A percentile compares a stretch with the other conserved stretches of the same genome.
Conservation (phyloP, 2,329 filamentous ascomycete genomes). For the Aspergillus phoenicis region DNA sequence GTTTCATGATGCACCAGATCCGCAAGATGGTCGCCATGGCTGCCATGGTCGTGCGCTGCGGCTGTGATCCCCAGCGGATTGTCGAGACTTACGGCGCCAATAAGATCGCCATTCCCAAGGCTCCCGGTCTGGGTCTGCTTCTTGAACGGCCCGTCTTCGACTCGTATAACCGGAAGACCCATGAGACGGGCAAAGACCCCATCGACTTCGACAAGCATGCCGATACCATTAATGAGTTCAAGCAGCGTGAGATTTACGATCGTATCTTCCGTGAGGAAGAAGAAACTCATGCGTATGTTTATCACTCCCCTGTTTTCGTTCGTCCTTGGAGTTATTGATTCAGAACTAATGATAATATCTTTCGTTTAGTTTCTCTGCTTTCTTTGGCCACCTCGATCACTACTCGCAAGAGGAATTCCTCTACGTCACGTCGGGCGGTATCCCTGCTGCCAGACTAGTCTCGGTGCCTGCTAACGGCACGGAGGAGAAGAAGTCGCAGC, state of each 20-base stretch:
- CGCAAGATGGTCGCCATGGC: slow-evolving; percentile 98
- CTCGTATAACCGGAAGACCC: slow-evolving; percentile 76
- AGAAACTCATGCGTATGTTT: slow-evolving; percentile 76
- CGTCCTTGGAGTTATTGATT: background rate
- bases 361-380: slow-evolving; percentile 66
- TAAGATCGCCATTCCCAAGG: slow-evolving; percentile 88
- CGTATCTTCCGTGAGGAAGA: slow-evolving; percentile 90
- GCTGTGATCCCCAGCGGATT: slow-evolving; percentile 72
- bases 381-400: slow-evolving; percentile 78
- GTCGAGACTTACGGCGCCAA: slow-evolving; percentile 70
- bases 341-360: background rate
- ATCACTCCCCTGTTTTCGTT: slow-evolving; percentile 6
- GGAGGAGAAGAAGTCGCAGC: slow-evolving; percentile 28
- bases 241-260: slow-evolving; percentile 87
- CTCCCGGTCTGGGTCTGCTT: slow-evolving; percentile 82
- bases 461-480: slow-evolving; percentile 5
- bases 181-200: slow-evolving; percentile 57
- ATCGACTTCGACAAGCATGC: slow-evolving; percentile 81
- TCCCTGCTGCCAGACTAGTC: slow-evolving; percentile 58
- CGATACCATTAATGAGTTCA: slow-evolving; percentile 81
- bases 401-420: slow-evolving; percentile 72
- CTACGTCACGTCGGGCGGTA: slow-evolving; percentile 71
- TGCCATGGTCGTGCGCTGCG: slow-evolving; percentile 80
- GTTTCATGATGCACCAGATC: slow-evolving; percentile 99
- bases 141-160: slow-evolving; percentile 92